Conservation (phyloP, 306 rosid genomes). For the Chamaecrista fasciculata region DNA sequence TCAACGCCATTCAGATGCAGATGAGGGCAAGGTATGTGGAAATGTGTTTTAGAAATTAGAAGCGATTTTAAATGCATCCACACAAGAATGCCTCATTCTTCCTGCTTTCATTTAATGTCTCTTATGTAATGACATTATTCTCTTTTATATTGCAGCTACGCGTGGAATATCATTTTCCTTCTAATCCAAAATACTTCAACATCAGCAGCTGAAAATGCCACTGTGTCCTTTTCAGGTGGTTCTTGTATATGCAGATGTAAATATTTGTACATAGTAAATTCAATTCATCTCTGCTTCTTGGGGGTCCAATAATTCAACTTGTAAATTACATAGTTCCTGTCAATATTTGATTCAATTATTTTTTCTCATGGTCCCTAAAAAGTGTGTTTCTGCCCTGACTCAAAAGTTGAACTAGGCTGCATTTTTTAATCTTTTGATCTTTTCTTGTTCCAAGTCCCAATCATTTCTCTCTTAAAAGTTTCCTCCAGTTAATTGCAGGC, state of each 20-base stretch:
- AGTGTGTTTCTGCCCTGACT: not conserved
- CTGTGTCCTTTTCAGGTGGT: not conserved
- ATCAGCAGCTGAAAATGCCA: constrained; percentile 33
- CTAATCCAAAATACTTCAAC: constrained; percentile 54
- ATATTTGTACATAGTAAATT: constrained; percentile 31
- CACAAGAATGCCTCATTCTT: not conserved
- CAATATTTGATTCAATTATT: not conserved
- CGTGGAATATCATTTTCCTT: constrained; percentile 57
- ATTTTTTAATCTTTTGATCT: no score
- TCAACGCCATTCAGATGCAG: constrained; percentile 84
- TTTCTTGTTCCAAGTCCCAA: no score
- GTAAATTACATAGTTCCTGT: constrained; percentile 28
- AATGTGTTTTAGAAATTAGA: not conserved
- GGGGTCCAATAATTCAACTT: constrained; percentile 18
- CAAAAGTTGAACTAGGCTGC: no score
- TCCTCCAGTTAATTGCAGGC: no score
- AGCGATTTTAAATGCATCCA: constrained; percentile 11
- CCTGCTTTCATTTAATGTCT: not conserved
- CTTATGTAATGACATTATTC: not conserved
- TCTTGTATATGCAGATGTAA: constrained; percentile 14
- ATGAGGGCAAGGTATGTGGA: constrained; percentile 75
- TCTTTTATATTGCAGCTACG: constrained; percentile 40
- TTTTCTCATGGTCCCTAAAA: no score
- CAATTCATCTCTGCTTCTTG: constrained; percentile 10
- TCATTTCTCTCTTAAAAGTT: no score